Evolutionary conservation across 2,329 filamentous ascomycete species (phyloP), one percentile per base, ranked within the genome.

Genomic region (Epichloe uncinata): DNA sequence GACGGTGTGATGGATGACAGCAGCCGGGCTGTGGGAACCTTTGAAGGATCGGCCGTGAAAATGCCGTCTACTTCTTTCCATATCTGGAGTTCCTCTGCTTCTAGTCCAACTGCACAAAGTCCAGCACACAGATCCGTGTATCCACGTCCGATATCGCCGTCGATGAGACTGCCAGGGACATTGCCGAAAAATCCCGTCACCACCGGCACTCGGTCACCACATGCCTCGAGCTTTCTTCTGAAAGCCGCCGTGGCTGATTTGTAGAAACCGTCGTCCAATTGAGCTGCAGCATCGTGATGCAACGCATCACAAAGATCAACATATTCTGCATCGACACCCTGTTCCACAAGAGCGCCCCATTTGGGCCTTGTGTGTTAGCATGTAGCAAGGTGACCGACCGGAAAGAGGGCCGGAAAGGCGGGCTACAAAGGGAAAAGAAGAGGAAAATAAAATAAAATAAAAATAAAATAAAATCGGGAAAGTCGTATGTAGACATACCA

Each of bases 41-140:
- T 95, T 60, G 85, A 81, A 3, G 89, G 89, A 62, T 96, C 91
- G 5, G 76, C 75, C 2, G 78, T 83, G 68, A 95, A 93, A 63
- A 97, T 94, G 52, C 89, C 90, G 66, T 98, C 93, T 6, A 98
- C 93, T 65, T 98, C 93, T 71, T 98, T 98, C 93, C 93, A 97
- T 55, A 98, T 86, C 67, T 98, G 93, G 48, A 98, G 76, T 66
- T 98, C 93, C 49, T 84, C 73, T 1, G 93, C 93, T 58, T 80
- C 74, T n/a, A 94, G 72, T 4, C 89, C 91, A 9, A 98, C 91
- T 1, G 93, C 89, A 47, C 90, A 84, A 15, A 98, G 74, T 5
- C 93, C 90, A 12, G 93, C 91, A 65, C 93, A 97, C 44, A 98
- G 78, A 67, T 98, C 93, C 9, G 93, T 97, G 68, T 98, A 98